Evolutionary conservation across 768 basidiomycete genomes (phyloP), one percentile per base, ranked within the genome.

Genomic region (Basidioascus undulatus): DNA sequence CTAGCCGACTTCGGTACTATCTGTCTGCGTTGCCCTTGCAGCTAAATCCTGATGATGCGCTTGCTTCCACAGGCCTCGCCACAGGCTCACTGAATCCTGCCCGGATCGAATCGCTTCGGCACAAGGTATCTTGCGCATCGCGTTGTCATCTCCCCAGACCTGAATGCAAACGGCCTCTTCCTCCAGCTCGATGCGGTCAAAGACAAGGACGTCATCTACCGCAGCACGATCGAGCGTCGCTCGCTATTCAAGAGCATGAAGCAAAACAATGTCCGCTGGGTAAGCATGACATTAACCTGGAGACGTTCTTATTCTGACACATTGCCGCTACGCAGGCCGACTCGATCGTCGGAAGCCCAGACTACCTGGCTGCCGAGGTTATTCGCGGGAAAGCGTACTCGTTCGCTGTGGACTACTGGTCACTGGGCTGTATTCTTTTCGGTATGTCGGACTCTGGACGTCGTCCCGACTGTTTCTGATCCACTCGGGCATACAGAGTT

Each of bases 331-430:
- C n/a, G n/a, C n/a, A 60, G 53, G 92, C 92, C 16, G 86, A 98
- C 55, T 92, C 86, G 12, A 80, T 96, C 45, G 92, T 98, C 25
- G 92, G 92, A 6, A 87, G 82, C 1, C 89, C 92, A 0, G 92
- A 98, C 59, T 98, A 98, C 59, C 96, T 98, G 92, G 81, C 92
- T 10, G 59, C 61, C 26, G 61, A 63, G 47, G 32, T 41, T 21
- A 43, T 28, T 11, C 72, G 87, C 23, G 89, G 80, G 27, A 84
- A 86, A 58, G 79, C 84, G 0, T 98, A 98, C 59, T 76, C 77
- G 1, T 94, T 78, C 58, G 81, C 82, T 0, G 92, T 96, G 36
- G 92, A 98, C 60, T 96, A 79, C 51, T 96, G 92, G 92, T 89
- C 84, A 1, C 68, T 98, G 7, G 92, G 92, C 6, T 96, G 92